Base-by-base conservation (phyloP, 495 filamentous ascomycete species). In the Collariella sp. region DNA sequence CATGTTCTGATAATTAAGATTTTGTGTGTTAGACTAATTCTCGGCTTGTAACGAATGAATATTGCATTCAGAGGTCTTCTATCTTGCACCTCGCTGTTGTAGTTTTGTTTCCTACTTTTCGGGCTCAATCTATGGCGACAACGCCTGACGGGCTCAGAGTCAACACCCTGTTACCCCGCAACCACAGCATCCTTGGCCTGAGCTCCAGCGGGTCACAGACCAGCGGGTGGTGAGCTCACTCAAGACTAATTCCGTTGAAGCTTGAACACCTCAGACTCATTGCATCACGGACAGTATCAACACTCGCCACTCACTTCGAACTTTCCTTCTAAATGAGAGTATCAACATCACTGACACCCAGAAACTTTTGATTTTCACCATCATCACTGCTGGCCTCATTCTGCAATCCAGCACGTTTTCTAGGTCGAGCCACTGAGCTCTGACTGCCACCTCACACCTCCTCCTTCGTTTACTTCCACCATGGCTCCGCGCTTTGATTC, bases 401-500 rank as follows among this genome's bases (percentile, higher is more conserved):
- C 12, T 5, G 12, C 31, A 34, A 34, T 34, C 31, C 5, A 34
- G 31, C 31, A 12, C 31, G 12, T 5, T 12, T 12, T 34, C 31
- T 12, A 34, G 31, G 12, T 34, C 5, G 31, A 34, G 12, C 6
- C 31, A 34, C 22, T 5, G 15, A 9, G 2, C 7, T 15, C 24
- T 12, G 11, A 10, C 36, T 4, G 4, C n/a, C 5, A 19, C 16
- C 15, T 5, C 24, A 29, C 18, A 46, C 24, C 43, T 7, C 7
- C 26, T 16, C 23, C 16, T n/a, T 26, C 22, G 13, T 24, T 18
- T 10, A 39, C 36, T 4, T 7, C 36, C 26, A 41, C 5, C 9
- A 60, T 63, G 60, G 38, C 60, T 23, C 62, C 62, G 1, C 46
- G 39, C 20, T 54, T 67, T 36, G 58, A 63, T 36, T 57, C 61